Evolutionary conservation across 805 yeast species (phyloP).

Genomic region (Pichia cephalocereana): DNA sequence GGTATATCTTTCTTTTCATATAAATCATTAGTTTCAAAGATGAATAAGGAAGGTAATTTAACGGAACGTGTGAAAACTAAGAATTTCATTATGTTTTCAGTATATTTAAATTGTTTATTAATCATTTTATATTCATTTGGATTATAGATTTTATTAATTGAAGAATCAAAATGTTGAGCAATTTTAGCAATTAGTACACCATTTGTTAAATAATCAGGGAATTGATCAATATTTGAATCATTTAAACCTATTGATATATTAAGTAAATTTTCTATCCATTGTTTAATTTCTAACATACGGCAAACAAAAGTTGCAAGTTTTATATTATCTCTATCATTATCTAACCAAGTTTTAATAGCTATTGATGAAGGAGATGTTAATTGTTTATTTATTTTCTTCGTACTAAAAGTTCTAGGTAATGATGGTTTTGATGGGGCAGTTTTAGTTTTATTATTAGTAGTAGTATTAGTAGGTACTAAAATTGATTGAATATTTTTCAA

Average conservation of each 20-base stretch:
- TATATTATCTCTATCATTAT: conserved; percentile 20
- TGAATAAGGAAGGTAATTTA: conserved; percentile 77
- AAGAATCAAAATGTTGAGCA: conserved; percentile 63
- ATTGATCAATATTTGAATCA: conserved; percentile 35
- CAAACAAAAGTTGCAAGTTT: conserved; percentile 41
- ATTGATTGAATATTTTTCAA: conserved; percentile 23
- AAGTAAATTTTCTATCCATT: conserved; percentile 36
- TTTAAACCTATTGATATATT: conserved; percentile 18
- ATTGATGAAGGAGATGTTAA: conserved; percentile 3
- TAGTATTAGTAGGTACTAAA: conserved; percentile 3
- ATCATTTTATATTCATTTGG: conserved; percentile 22
- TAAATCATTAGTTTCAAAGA: conserved; percentile 86
- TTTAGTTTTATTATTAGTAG: background rate
- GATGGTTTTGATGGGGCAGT: background rate
- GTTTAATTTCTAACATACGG: conserved; percentile 40
- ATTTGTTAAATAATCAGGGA: conserved; percentile 61
- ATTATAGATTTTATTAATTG: conserved; percentile 23
- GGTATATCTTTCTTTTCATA: conserved; percentile 90
- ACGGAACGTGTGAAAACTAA: conserved; percentile 60
- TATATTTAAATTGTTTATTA: conserved; percentile 71
- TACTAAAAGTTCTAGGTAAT: conserved; percentile 3
- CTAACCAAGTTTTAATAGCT: conserved; percentile 19
- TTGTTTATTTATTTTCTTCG: conserved; percentile 4
- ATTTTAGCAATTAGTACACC: conserved; percentile 82
- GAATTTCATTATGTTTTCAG: conserved; percentile 85